Evolutionary conservation across 2,329 filamentous ascomycete species (phyloP), one percentile per base, ranked within the genome.

Genomic region (Botrytis medusae): DNA sequence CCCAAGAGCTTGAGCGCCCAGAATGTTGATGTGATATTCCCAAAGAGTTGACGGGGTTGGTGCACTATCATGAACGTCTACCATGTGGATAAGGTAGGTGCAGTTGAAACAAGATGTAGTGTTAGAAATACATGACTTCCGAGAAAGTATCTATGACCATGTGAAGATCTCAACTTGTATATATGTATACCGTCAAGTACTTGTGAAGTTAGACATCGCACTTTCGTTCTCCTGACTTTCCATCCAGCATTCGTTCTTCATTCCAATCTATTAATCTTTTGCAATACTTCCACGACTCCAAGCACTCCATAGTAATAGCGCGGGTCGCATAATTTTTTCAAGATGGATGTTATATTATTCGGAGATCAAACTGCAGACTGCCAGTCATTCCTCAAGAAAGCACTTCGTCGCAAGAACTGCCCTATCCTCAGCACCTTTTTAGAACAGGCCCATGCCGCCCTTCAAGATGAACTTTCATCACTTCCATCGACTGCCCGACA

Each of bases 401-500:
- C 72, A 54, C 71, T 76, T 46, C 69, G 69, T 68, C 71, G 75
- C 69, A 76, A 78, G 42, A 75, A 74, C 29, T 70, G 67, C 34
- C 76, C 77, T 46, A 75, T 77, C 29, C 67, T 77, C 37, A 73
- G 72, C n/a, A 75, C 73, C 68, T 92, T 92, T 80, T 82, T 92
- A 74, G 86, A 89, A 76, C 85, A 87, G 75, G 85, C 84, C 70
- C 85, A 86, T 75, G 84, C 88, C 75, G 87, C 86, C 69, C 82
- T 92, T 75, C 86, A 86, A 76, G 85, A 87, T 72, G 89, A 92
- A 81, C 84, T 89, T 74, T 86, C 88, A 76, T 81, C 83, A 69
- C 84, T 92, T 68, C 85, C 88, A 54, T 84, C 84, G 75, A 82
- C 86, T 72, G 86, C 91, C 79, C 84, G 89, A 74, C 82, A 86